A percentile compares a stretch with the other conserved stretches of the same genome.
These are phyloP conservation scores for Stephanocyclus meneghinianus DNA, from an alignment of 352 stramenopile genomes.

Conservation along the genomic window DNA sequence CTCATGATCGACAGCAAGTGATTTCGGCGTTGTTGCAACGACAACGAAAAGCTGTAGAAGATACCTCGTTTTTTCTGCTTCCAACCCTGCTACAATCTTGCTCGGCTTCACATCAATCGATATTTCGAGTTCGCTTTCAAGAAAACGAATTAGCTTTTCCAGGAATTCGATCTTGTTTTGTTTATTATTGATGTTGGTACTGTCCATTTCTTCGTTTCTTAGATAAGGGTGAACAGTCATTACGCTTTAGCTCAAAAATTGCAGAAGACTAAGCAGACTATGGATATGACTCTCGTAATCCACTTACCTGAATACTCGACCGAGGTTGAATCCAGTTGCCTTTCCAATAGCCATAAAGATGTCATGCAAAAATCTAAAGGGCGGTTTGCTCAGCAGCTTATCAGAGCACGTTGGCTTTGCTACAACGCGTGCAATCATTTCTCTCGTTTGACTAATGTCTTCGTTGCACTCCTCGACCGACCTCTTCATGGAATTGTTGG, in stretches of 20 bases:
- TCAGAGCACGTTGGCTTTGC: conserved; percentile 91
- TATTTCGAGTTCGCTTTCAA: conserved; percentile 85
- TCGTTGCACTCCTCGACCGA: conserved; percentile 57
- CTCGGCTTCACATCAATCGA: conserved; percentile 86
- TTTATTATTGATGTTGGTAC: conserved; percentile 90
- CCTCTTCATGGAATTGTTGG: neutral
- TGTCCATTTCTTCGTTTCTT: conserved; percentile 86
- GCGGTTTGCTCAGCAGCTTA: conserved; percentile 93
- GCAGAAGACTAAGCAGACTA: neutral
- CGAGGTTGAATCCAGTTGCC: conserved; percentile 87
- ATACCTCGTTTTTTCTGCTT: conserved; percentile 91
- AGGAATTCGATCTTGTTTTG: conserved; percentile 90
- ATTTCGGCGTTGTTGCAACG: conserved; percentile 62
- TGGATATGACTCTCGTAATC: neutral
- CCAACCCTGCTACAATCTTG: conserved; percentile 91
- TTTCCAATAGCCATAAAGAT: conserved; percentile 88
- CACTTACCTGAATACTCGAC: conserved; percentile 82
- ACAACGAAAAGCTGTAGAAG: conserved; percentile 90
- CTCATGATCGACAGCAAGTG: neutral
- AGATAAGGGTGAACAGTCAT: neutral
- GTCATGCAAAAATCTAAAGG: conserved; percentile 91
- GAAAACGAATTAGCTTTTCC: conserved; percentile 81
- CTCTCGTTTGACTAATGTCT: conserved; percentile 56
- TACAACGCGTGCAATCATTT: conserved; percentile 87
- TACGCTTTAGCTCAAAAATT: neutral